Evolutionary conservation across 345 rosid species (phyloP).

Genomic region (Pelargonium nanum): DNA sequence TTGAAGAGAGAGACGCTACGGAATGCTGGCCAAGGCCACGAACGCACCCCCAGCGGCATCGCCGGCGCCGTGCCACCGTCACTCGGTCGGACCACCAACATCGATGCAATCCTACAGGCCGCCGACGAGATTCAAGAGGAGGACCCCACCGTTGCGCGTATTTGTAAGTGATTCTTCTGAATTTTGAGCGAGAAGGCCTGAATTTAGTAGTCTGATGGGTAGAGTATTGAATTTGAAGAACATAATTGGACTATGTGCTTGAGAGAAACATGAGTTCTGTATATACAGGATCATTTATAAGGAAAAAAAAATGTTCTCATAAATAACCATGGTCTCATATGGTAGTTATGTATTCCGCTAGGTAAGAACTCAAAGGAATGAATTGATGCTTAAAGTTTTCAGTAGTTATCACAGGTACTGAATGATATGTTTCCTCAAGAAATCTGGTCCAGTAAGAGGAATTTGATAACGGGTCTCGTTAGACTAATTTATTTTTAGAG

Average conservation of each 20-base stretch:
- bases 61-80: conserved; percentile 84
- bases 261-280: too few relatives aligned
- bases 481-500: too few relatives aligned
- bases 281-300: too few relatives aligned
- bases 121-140: conserved; percentile 92
- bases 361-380: too few relatives aligned
- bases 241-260: too few relatives aligned
- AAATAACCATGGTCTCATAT: too few relatives aligned
- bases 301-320: too few relatives aligned
- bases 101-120: conserved; percentile 80
- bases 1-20: conserved; percentile 68
- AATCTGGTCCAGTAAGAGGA: neutral
- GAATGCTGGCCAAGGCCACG: conserved; percentile 48
- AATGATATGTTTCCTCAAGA: neutral
- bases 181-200: neutral
- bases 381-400: neutral
- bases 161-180: conserved; percentile 34
- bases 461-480: neutral
- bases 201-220: too few relatives aligned
- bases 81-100: conserved; percentile 71
- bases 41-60: conserved; percentile 51
- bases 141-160: conserved; percentile 71
- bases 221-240: neutral
- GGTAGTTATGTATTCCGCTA: too few relatives aligned
- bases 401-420: neutral